These are phyloP conservation scores for Populus simonii DNA, from an alignment of 345 rosid genomes.

Conservation along the genomic window DNA sequence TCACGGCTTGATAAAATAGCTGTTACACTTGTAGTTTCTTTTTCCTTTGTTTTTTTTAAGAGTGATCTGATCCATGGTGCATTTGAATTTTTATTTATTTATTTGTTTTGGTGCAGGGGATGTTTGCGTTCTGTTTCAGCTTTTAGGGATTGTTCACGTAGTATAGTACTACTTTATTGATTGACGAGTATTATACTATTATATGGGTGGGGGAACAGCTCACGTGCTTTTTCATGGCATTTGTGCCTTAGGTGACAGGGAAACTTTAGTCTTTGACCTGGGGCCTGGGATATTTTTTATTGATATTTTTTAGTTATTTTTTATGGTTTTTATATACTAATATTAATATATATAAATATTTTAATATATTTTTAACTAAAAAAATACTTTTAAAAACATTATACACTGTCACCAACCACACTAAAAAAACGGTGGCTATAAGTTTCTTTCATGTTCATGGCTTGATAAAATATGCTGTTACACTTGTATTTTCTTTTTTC, in stretches of 20 bases:
- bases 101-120: not conserved
- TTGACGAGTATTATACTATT: not conserved
- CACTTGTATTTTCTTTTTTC: not conserved
- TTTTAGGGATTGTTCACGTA: too few relatives aligned
- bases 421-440: too few relatives aligned
- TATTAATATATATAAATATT: too few relatives aligned
- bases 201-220: not conserved
- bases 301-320: too few relatives aligned
- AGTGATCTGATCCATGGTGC: too few relatives aligned
- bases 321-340: too few relatives aligned
- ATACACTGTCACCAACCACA: too few relatives aligned
- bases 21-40: not conserved
- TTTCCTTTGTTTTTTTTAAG: not conserved
- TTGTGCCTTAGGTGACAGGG: not conserved
- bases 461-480: not conserved
- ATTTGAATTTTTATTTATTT: too few relatives aligned
- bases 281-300: too few relatives aligned
- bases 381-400: too few relatives aligned
- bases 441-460: too few relatives aligned
- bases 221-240: not conserved
- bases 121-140: not conserved
- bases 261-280: too few relatives aligned
- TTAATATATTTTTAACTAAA: not conserved
- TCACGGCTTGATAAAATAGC: not conserved
- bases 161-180: not conserved